Base-by-base conservation (phyloP, 257 asterid species). In the Fraxinus quadrangulata region DNA sequence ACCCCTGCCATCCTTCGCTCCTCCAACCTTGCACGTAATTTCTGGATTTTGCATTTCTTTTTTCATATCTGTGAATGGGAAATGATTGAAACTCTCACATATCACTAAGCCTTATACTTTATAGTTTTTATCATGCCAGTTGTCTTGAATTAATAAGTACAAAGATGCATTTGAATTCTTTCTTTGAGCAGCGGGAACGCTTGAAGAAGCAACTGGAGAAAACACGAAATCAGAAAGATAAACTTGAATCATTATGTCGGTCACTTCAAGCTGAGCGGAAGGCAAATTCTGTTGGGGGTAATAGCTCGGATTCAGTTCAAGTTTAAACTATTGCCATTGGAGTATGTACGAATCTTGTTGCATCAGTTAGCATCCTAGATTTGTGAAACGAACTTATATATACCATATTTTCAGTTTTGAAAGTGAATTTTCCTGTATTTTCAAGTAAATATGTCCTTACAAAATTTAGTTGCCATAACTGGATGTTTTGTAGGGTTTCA, bases 211-310 rank as follows among this genome's bases (percentile, higher is more conserved):
- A 92, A 81, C 91, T 96, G 88, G 98, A 89, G 81, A 96, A 83
- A 89, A 90, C 92, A 23, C 80, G 86, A 70, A 93, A 94, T 67
- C 96, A 96, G 78, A 96, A 96, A 84, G 97, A 89, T 80, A 93
- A 88, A 79, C 97, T 96, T 2, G 99, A 92, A 86, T 90, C 97
- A 2, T 78, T 96, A 63, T 96, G 99, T 74, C 92, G 99, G 23
- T 96, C 96, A 13, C 98, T 93, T 79, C 98, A 90, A 84, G 97
- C 97, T 16, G 99, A 96, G 89, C 85, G 97, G 80, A 93, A 90
- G 82, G 85, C 91, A 42, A 84, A 77, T 76, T 77, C 91, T 51
- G 80, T 54, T 34, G 90, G 69, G 72, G 74, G 83, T 75, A 84
- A 54, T 39, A 77, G 81, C 84, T 81, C 88, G 16, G 93, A 90